These are phyloP conservation scores for Dactylis glomerata DNA, from an alignment of 176 grass and related monocot genomes.

Conservation along the genomic window DNA sequence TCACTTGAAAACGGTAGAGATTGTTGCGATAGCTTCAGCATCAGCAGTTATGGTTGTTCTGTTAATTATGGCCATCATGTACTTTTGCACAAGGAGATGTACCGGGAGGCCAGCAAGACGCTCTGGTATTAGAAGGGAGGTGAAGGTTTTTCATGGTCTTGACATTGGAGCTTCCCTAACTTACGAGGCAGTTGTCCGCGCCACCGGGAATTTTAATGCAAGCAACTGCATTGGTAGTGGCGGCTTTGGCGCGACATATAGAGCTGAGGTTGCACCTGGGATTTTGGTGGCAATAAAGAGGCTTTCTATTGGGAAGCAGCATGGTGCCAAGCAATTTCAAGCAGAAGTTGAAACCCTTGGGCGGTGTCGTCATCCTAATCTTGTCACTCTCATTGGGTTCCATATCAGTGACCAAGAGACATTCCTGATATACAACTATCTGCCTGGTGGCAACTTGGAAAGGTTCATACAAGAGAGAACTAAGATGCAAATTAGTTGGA, in stretches of 20 bases:
- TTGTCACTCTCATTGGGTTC: constrained; percentile 85
- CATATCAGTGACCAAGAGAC: constrained; percentile 70
- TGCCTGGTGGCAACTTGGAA: constrained; percentile 82
- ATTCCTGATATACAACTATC: constrained; percentile 95
- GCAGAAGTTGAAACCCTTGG: constrained; percentile 78
- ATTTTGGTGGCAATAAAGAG: constrained; percentile 88
- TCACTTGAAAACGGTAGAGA: constrained; percentile 55
- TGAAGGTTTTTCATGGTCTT: constrained; percentile 57
- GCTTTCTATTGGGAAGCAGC: constrained; percentile 72
- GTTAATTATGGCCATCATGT: constrained; percentile 41
- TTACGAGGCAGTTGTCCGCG: constrained; percentile 60
- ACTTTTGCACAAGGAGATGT: constrained; percentile 60
- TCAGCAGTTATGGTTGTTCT: constrained; percentile 51
- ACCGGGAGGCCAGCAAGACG: constrained; percentile 1
- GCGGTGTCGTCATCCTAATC: constrained; percentile 67
- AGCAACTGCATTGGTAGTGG: constrained; percentile 89
- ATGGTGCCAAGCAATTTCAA: constrained; percentile 74
- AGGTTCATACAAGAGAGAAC: constrained; percentile 74
- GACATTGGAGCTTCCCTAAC: constrained; percentile 67
- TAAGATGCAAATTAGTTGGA: constrained; percentile 65
- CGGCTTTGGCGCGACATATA: constrained; percentile 84
- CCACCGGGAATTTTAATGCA: constrained; percentile 76
- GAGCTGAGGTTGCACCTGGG: constrained; percentile 72
- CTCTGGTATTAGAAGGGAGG: constrained; percentile 49
- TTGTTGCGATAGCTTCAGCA: constrained; percentile 50